phyloP scores from a whole-genome alignment of 768 basidiomycete genomes.

The Phaeotremella skinneri region DNA sequence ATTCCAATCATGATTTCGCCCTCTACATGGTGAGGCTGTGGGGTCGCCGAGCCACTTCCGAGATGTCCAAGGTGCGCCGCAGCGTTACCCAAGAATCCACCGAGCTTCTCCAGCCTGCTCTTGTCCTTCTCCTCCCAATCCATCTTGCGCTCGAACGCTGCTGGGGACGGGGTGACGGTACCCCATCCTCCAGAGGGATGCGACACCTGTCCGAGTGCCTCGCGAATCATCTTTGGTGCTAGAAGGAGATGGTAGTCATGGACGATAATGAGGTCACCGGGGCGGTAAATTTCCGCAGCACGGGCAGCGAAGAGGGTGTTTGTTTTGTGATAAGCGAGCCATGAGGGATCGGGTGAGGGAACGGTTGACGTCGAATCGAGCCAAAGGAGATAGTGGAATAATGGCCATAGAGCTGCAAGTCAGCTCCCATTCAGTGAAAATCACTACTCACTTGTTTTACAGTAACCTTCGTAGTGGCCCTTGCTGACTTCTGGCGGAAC shows the following conservation, averaged over 20 bases:
- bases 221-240: constrained; percentile 78
- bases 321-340: constrained; percentile 74
- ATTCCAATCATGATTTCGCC: constrained; percentile 72
- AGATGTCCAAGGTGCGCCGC: constrained; percentile 37
- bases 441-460: constrained; percentile 79
- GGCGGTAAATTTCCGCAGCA: constrained; percentile 72
- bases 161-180: constrained; percentile 31
- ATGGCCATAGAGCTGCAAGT: constrained; percentile 80
- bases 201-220: constrained; percentile 55
- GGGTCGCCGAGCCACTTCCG: constrained; percentile 15
- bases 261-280: constrained; percentile 77
- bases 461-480: constrained; percentile 95
- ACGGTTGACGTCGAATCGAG: constrained; percentile 85
- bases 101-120: constrained; percentile 14
- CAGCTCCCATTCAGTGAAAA: constrained; percentile 12
- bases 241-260: constrained; percentile 95
- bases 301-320: constrained; percentile 82
- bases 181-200: constrained; percentile 24
- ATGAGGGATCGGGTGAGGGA: constrained; percentile 71
- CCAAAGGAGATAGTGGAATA: constrained; percentile 98
- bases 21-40: constrained; percentile 52
- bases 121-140: constrained; percentile 34
- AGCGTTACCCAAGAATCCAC: constrained; percentile 39
- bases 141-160: constrained; percentile 26
- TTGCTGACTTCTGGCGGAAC: constrained; percentile 65